Evolutionary conservation across 176 grass and related monocot species (phyloP), one percentile per base, ranked within the genome.

Genomic region (Rhynchospora breviuscula): DNA sequence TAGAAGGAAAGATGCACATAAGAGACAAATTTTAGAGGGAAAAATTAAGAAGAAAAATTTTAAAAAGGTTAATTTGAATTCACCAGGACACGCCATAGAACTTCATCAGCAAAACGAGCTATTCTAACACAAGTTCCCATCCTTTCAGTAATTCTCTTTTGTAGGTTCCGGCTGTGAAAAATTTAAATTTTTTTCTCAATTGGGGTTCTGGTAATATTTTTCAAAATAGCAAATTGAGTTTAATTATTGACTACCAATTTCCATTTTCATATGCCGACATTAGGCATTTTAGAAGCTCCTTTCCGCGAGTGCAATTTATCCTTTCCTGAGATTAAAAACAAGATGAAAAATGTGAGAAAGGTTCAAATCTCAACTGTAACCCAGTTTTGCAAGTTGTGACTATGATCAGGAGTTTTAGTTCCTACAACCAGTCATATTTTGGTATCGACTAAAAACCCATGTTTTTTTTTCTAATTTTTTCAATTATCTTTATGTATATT

Each of bases 51-150:
- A 69, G 23, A 15, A 81, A 70, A 76, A 51, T 85, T 57, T 44
- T 62, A 67, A 63, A 84, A 71, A 61, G 29, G 7, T 60, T 18
- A 72, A 31, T 59, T 44, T 65, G 12, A 52, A 81, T 48, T 84
- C 73, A 98, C 92, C 95, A 93, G 95, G 65, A 94, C 75, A 88
- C 86, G 92, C 92, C 87, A 94, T 13, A 98, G 53, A 89, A 98
- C 51, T 79, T 90, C 88, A 90, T 93, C 92, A 22, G 90, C 89
- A 57, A 73, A 83, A 62, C 69, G 78, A 72, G 92, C 87, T 61
- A 84, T 90, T 91, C 80, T 91, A 84, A 91, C 86, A 76, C 90
- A 98, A 43, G 83, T 87, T 88, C 95, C 95, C 18, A 31, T 91
- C 84, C 61, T 72, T 90, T 89, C 84, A 63, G 91, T 44, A 81